Evolutionary conservation across 306 rosid genomes (phyloP), one percentile per base, ranked within the genome.

Genomic region (Sicyos baderoa): DNA sequence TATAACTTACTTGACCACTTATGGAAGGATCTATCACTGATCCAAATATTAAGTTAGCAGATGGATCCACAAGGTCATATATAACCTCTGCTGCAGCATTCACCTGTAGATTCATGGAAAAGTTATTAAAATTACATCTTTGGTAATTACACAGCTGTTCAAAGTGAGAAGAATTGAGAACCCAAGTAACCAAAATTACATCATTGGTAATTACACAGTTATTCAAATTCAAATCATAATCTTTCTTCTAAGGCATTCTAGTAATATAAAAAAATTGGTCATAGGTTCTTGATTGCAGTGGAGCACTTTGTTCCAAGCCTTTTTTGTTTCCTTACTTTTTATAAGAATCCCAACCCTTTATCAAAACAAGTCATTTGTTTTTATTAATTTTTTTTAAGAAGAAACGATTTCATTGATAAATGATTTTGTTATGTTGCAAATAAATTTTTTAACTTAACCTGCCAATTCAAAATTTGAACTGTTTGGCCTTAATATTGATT

Each of bases 31-130:
- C 99, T 80, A 91, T 86, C 72, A 93, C 99, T 70, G 99, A 97
- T 82, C 99, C 99, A 71, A 93, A 93, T 74, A 93, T 93, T 65
- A 90, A 80, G 80, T 93, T 90, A 67, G 97, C 99, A 71, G 97
- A 86, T 21, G 99, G 99, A 66, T 93, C 99, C 74, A 93, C 99
- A 65, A 93, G 99, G 75, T 93, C 99, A 79, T 93, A 93, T 84
- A 93, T 93, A 71, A 93, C 99, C 84, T 93, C 99, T 15, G 99
- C 99, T 37, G 99, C 99, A 70, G 99, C 96, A 86, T 93, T 93
- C 72, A 93, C 99, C 99, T 93, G 78, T n/a, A n/a, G n/a, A n/a
- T n/a, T n/a, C n/a, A n/a, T n/a, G n/a, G n/a, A n/a, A n/a, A n/a
- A n/a, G n/a, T n/a, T n/a, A n/a, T n/a, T n/a, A n/a, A n/a, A n/a